Evolutionary conservation across 495 filamentous ascomycete genomes (phyloP).

Genomic region (Apiosordaria backusii): DNA sequence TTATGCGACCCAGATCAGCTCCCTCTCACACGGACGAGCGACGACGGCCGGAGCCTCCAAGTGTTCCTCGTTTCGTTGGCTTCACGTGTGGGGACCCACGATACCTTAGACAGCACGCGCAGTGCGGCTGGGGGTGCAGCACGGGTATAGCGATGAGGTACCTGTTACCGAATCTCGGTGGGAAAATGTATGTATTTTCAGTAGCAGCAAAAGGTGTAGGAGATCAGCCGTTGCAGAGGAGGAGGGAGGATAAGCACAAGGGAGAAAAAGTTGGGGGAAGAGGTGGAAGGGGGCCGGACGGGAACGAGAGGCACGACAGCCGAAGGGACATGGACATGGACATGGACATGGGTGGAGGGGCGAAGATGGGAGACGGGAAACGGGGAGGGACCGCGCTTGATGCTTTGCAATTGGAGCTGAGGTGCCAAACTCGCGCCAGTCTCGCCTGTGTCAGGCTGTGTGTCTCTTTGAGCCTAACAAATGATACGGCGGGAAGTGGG

Average conservation of each 20-base stretch:
- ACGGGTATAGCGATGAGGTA: background rate
- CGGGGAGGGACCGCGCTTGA: background rate
- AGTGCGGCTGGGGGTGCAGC: background rate
- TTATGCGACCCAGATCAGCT: conserved; percentile 14
- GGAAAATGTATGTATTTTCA: background rate
- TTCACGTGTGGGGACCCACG: background rate
- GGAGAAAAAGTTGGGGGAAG: conserved; percentile 1
- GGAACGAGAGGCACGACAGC: background rate
- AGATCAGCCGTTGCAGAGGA: background rate
- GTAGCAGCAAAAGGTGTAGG: too few relatives aligned
- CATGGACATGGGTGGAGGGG: background rate
- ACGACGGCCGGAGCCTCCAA: background rate
- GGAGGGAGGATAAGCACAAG: background rate
- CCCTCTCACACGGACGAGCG: background rate
- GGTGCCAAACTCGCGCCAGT: background rate
- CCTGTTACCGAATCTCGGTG: background rate
- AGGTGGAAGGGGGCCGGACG: background rate
- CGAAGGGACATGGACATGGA: background rate
- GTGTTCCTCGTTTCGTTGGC: conserved; percentile 3
- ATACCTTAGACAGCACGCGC: background rate
- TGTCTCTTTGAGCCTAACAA: conserved; percentile 4
- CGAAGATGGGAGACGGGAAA: background rate
- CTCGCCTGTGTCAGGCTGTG: background rate
- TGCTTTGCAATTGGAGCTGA: background rate
- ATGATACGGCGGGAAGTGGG: background rate